Evolutionary conservation across 495 filamentous ascomycete species (phyloP).

Genomic region (Delitschia confertaspora): DNA sequence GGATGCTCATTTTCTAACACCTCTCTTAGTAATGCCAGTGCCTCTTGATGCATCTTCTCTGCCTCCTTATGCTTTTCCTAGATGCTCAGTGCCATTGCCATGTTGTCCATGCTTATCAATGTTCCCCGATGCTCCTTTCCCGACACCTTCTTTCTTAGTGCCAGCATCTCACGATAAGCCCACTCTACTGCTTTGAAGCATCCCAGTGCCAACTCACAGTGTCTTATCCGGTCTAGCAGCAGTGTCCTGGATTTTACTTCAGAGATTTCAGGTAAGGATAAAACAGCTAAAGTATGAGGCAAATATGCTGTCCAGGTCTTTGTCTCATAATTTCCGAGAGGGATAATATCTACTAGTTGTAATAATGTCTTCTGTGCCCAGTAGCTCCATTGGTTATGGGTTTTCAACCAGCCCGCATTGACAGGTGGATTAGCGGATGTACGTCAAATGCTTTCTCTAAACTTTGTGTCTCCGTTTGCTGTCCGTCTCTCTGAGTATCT

Average conservation of each 20-base stretch:
- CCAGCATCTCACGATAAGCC: neutral
- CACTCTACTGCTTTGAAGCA: neutral
- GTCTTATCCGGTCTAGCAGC: neutral
- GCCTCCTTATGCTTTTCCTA: neutral
- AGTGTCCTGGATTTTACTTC: neutral
- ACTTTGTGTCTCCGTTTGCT: neutral
- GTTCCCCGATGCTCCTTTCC: neutral
- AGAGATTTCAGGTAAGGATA: neutral
- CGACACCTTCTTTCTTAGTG: neutral
- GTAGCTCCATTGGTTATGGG: neutral
- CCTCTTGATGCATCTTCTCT: no score
- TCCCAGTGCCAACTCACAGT: constrained; percentile 1
- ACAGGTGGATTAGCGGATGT: constrained; percentile 16
- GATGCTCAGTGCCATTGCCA: neutral
- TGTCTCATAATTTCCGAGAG: constrained; percentile 11
- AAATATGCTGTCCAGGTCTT: constrained; percentile 9
- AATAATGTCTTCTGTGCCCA: constrained; percentile 1
- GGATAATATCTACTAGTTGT: neutral
- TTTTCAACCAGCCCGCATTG: constrained; percentile 13
- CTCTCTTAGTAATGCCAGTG: neutral
- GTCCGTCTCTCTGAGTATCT: neutral
- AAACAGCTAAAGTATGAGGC: constrained; percentile 7
- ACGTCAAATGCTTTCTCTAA: constrained; percentile 8
- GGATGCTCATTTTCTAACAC: neutral
- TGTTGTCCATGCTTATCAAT: neutral